Evolutionary conservation across 208 protist genomes (phyloP).

Genomic region (Crithidia thermophila): DNA sequence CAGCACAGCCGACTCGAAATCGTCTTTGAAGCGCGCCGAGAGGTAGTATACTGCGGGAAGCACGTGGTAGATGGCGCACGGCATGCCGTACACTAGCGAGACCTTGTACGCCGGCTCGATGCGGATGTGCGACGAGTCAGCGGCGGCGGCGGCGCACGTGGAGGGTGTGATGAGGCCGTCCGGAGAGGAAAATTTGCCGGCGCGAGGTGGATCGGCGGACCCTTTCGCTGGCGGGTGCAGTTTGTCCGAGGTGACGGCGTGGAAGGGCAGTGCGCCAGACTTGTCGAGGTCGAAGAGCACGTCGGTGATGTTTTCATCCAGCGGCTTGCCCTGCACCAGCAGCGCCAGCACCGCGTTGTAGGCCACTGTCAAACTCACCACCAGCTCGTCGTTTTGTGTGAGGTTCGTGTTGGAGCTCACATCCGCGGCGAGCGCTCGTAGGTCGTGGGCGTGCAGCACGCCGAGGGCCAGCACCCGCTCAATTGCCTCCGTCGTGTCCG

Average conservation of each 20-base stretch:
- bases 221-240: constrained; percentile 25
- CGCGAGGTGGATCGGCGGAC: constrained; percentile 26
- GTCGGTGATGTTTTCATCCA: constrained; percentile 36
- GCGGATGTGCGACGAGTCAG: constrained; percentile 22
- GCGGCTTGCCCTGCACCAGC: constrained; percentile 24
- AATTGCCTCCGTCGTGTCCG: constrained; percentile 42
- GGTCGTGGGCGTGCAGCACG: constrained; percentile 26
- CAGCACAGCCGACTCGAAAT: constrained; percentile 42
- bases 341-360: constrained; percentile 41
- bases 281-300: constrained; percentile 31
- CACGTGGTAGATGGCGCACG: constrained; percentile 41
- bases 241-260: constrained; percentile 28
- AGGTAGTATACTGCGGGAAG: constrained; percentile 45
- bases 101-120: constrained; percentile 40
- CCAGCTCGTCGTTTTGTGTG: constrained; percentile 39
- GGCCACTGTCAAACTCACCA: constrained; percentile 41
- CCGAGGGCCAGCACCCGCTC: constrained; percentile 34
- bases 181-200: constrained; percentile 36
- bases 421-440: constrained; percentile 21
- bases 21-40: constrained; percentile 33
- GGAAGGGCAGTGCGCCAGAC: constrained; percentile 32
- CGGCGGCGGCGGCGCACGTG: constrained; percentile 35
- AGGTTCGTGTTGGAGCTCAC: constrained; percentile 31
- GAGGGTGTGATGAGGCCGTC: constrained; percentile 38
- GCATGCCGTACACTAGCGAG: constrained; percentile 39